Evolutionary conservation across 257 asterid species (phyloP).

Genomic region (Striga asiatica): DNA sequence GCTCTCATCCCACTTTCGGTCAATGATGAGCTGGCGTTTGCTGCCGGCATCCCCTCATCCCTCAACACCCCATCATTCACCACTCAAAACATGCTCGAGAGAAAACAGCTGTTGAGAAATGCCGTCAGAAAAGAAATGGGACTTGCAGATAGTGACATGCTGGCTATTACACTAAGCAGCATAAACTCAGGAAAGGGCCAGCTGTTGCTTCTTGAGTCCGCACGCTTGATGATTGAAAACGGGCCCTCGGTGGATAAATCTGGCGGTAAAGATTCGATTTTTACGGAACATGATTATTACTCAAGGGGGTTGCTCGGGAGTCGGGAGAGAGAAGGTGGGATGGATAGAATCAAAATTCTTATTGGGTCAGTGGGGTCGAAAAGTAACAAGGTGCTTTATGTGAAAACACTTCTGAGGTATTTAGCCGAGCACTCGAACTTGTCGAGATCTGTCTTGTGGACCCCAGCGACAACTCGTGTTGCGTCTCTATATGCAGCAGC

Average conservation of each 20-base stretch:
- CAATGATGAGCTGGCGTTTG: conserved; percentile 91
- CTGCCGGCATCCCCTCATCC: conserved; percentile 74
- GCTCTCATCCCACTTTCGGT: conserved; percentile 77
- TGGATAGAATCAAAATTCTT: conserved; percentile 53
- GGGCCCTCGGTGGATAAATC: conserved; percentile 24
- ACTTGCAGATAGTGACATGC: conserved; percentile 65
- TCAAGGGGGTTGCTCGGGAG: not conserved
- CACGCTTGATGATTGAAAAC: conserved; percentile 40
- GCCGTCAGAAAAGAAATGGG: conserved; percentile 84
- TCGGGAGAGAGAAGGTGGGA: conserved; percentile 7
- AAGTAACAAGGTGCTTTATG: conserved; percentile 79
- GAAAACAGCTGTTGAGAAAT: conserved; percentile 44
- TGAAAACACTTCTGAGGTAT: conserved; percentile 55
- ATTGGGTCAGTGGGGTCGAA: conserved; percentile 93
- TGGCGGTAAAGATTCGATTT: conserved; percentile 17
- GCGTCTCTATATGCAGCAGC: conserved; percentile 95
- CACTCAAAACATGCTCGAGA: conserved; percentile 68
- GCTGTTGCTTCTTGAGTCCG: conserved; percentile 69
- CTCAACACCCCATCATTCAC: conserved; percentile 65
- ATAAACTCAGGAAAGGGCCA: conserved; percentile 98
- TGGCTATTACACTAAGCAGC: conserved; percentile 69
- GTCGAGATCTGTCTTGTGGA: conserved; percentile 77
- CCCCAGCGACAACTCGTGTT: conserved; percentile 90
- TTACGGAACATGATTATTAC: conserved; percentile 31
- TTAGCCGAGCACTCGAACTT: conserved; percentile 49